Evolutionary conservation across 345 rosid species (phyloP).

Genomic region (Nephelium lappaceum): DNA sequence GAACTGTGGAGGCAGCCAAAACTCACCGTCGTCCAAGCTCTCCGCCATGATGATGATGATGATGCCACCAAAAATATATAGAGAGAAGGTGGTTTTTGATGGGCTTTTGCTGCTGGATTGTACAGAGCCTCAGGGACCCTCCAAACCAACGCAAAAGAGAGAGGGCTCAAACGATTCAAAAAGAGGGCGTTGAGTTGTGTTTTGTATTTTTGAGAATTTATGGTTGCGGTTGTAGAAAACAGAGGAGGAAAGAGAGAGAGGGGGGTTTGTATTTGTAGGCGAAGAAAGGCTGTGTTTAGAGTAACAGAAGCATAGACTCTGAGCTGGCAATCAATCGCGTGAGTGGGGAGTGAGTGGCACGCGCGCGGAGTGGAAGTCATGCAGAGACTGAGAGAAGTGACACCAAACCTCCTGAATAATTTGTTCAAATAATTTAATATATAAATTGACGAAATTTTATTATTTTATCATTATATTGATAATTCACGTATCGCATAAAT

Average conservation of each 20-base stretch:
- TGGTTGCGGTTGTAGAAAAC: not conserved
- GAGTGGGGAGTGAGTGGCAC: not conserved
- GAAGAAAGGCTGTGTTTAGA: not conserved
- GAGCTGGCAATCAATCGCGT: not conserved
- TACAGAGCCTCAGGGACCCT: slow-evolving; percentile 23
- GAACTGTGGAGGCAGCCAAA: slow-evolving; percentile 77
- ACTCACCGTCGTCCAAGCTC: slow-evolving; percentile 62
- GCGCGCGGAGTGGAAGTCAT: slow-evolving; percentile 30
- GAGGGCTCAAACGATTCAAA: too few species aligned
- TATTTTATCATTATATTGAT: too few species aligned
- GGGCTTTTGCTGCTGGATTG: slow-evolving; percentile 35
- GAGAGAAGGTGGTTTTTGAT: slow-evolving; percentile 6
- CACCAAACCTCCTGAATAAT: too few species aligned
- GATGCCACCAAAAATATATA: too few species aligned
- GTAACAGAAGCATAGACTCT: not conserved
- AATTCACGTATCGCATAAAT: too few species aligned
- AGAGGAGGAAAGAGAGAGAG: slow-evolving; percentile 7
- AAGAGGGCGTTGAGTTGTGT: too few species aligned
- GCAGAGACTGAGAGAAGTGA: too few species aligned
- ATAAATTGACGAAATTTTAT: too few species aligned
- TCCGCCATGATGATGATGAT: slow-evolving; percentile 48
- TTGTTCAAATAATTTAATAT: too few species aligned
- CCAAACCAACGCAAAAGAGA: slow-evolving; percentile 29
- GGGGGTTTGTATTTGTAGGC: slow-evolving; percentile 41
- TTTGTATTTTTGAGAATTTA: too few species aligned